phyloP scores from a whole-genome alignment of 176 grass and related monocot species.

The Oryza rufipogon region DNA sequence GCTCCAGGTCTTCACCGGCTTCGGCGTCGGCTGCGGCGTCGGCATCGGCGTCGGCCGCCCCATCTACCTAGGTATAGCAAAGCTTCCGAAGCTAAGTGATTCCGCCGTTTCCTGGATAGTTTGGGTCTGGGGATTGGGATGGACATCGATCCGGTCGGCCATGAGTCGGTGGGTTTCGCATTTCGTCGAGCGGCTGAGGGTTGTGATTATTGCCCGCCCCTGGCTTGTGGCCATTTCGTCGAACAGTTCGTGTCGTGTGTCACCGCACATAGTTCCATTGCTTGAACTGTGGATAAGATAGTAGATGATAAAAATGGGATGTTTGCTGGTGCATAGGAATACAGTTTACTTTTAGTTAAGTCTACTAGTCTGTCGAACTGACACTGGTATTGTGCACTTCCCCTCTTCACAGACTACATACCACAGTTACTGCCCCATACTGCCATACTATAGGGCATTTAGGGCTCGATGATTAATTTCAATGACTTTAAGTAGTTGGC shows the following conservation, averaged over 20 bases:
- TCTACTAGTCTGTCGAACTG: not conserved
- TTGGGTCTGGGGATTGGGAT: not conserved
- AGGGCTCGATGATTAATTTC: conserved; percentile 19
- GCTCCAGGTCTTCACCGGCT: conserved; percentile 81
- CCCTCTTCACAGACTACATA: not conserved
- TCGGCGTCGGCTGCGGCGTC: conserved; percentile 85
- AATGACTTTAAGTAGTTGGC: not conserved
- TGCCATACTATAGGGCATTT: not conserved
- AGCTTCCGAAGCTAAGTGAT: not conserved
- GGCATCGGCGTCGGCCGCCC: conserved; percentile 79
- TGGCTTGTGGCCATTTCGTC: conserved; percentile 21
- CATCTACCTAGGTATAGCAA: conserved; percentile 68
- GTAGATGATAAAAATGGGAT: not conserved
- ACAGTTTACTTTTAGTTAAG: not conserved
- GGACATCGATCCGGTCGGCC: not conserved
- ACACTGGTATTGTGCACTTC: not conserved
- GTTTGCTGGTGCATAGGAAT: not conserved
- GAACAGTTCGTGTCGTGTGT: conserved; percentile 29
- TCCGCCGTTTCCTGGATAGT: not conserved
- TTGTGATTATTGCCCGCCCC: not conserved
- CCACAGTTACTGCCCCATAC: not conserved
- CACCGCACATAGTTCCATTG: not conserved
- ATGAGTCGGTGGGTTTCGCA: not conserved
- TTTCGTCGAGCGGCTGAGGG: conserved; percentile 10
- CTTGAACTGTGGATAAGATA: not conserved